A percentile compares a stretch with the other conserved stretches of the same genome.
Conservation (phyloP, 768 basidiomycete species). For the Inosperma sp. region DNA sequence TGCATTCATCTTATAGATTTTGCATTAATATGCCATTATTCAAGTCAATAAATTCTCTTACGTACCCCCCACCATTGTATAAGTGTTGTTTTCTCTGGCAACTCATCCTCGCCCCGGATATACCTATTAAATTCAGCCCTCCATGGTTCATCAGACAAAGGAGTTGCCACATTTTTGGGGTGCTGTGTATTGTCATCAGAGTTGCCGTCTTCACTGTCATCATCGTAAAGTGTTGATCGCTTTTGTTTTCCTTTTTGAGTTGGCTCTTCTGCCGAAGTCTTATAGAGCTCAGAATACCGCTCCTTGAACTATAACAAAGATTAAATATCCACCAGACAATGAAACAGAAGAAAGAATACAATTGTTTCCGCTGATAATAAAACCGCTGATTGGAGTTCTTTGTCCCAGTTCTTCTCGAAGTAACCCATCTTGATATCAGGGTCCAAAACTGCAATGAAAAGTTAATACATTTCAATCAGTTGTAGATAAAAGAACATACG, state of each 20-base stretch:
- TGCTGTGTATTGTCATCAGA: neutral
- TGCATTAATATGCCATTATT: neutral
- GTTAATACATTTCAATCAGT: neutral
- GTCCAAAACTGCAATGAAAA: constrained; percentile 4
- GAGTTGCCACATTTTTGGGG: neutral
- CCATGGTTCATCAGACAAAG: neutral
- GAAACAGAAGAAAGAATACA: neutral
- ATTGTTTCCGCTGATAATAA: constrained; percentile 1
- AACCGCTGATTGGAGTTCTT: neutral
- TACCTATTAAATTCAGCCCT: neutral
- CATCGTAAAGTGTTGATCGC: neutral
- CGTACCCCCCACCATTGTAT: constrained; percentile 9
- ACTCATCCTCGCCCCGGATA: neutral
- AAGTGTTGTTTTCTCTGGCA: neutral
- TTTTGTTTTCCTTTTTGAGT: neutral
- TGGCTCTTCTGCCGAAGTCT: neutral
- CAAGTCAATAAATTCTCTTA: neutral
- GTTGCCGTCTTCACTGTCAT: neutral
- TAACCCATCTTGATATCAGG: constrained; percentile 1
- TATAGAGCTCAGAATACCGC: neutral
- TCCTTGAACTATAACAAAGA: neutral
- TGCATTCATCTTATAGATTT: neutral
- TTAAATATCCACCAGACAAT: neutral
- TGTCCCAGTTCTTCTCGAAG: constrained; percentile 7
- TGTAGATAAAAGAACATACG: neutral